Conservation (phyloP, 306 rosid species). For the Crataegus laevigata region DNA sequence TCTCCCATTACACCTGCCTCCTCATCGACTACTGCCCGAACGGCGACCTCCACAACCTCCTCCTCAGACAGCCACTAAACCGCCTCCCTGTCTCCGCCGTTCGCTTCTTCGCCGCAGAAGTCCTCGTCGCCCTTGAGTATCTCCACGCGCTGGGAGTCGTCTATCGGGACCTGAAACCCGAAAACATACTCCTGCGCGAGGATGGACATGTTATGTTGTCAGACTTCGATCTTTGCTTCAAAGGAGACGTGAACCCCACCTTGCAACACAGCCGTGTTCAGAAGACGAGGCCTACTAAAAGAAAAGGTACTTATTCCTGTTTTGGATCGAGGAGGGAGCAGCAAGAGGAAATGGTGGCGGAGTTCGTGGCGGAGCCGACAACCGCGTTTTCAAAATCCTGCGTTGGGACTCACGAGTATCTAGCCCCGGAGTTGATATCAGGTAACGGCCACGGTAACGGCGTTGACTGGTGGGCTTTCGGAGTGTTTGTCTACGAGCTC, state of each 20-base stretch:
- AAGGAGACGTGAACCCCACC: constrained; percentile 50
- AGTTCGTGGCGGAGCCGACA: constrained; percentile 77
- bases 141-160: constrained; percentile 74
- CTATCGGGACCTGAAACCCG: constrained; percentile 81
- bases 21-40: constrained; percentile 82
- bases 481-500: constrained; percentile 62
- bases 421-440: constrained; percentile 72
- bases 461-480: constrained; percentile 98
- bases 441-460: constrained; percentile 80
- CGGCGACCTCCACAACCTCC: constrained; percentile 83
- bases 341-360: constrained; percentile 17
- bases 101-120: constrained; percentile 75
- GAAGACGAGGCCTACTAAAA: background rate
- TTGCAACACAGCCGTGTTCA: background rate
- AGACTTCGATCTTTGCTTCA: constrained; percentile 77
- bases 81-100: constrained; percentile 31
- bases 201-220: constrained; percentile 96
- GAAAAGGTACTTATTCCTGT: constrained; percentile 13
- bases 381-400: constrained; percentile 71
- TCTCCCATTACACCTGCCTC: constrained; percentile 81
- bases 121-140: constrained; percentile 70
- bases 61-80: constrained; percentile 35
- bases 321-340: constrained; percentile 3
- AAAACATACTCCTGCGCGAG: constrained; percentile 68
- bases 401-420: constrained; percentile 85